Evolutionary conservation across 805 yeast species (phyloP), one percentile per base, ranked within the genome.

Genomic region (Gaillardinia entomophila): DNA sequence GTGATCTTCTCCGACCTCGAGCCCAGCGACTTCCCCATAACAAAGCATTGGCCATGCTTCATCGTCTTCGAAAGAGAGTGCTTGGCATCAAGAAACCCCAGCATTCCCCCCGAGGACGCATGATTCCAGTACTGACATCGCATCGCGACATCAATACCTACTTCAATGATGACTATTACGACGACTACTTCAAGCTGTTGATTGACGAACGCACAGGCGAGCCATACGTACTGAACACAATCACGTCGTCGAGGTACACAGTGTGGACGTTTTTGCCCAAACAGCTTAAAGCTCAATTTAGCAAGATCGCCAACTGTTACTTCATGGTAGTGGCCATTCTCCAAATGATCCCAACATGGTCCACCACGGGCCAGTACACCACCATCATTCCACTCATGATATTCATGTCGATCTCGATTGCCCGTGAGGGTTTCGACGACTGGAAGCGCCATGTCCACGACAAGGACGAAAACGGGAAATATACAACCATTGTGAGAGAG

Each of bases 321-420:
- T 92, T 92, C 59, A 62, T 92, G 73, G 68, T 79, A 3, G 92
- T 92, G 12, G 89, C 97, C 2, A 82, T 92, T 40, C 66, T 92
- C 66, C 98, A 92, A 54, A 80, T 90, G 89, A 81, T 92, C 30
- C 97, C 98, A 1, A 77, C 88, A 2, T 92, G 96, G 97, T 86
- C 96, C 1, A 87, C 98, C 4, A 92, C 98, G 0, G 98, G 97
- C 38, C 82, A 88, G 10, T 87, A 78, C 52, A 92, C 97, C 3
- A 92, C 98, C 2, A 90, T 92, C 46, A 71, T 89, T 26, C 97
- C 98, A 2, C 66, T 92, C 36, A 62, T 80, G 56, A 73, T 92
- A 4, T 92, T 92, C 55, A 85, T 92, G 61, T 68, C 86, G 6
- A 84, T 92, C 17, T 86, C 97, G 0, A 88, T 90, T 60, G 74